phyloP scores from a whole-genome alignment of 352 stramenopile genomes.

The Pilasporangium apinafurcum region DNA sequence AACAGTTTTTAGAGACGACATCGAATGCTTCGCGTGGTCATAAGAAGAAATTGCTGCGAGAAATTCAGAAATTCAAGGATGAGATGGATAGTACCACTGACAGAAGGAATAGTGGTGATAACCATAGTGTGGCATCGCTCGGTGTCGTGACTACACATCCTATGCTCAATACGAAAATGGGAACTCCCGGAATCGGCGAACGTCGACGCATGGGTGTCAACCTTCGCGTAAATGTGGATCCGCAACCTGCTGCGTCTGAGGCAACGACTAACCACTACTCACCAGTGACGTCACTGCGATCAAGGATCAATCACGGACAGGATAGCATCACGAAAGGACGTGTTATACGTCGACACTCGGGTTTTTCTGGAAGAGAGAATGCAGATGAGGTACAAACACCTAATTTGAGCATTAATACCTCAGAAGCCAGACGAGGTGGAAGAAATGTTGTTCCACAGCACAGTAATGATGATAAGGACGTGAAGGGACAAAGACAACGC shows the following conservation, averaged over 20 bases:
- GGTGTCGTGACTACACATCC: conserved; percentile 7
- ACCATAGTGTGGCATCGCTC: neutral
- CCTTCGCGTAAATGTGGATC: conserved; percentile 47
- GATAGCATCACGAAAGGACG: conserved; percentile 18
- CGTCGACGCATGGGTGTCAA: conserved; percentile 39
- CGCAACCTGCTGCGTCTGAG: conserved; percentile 4
- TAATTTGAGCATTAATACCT: no score
- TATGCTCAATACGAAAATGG: conserved; percentile 1
- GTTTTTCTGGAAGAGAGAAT: conserved; percentile 1
- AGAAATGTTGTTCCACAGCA: no score
- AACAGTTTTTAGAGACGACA: conserved; percentile 48
- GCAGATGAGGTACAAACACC: no score
- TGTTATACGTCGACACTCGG: conserved; percentile 9
- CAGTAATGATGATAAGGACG: no score
- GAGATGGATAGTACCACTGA: neutral
- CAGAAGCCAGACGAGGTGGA: no score
- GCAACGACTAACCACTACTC: conserved; percentile 21
- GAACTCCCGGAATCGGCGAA: conserved; percentile 3
- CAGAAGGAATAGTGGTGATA: neutral
- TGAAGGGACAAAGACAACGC: no score
- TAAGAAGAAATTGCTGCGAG: conserved; percentile 74
- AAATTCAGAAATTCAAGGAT: conserved; percentile 70
- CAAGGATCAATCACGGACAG: conserved; percentile 26
- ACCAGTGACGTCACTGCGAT: conserved; percentile 28
- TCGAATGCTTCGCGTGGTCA: conserved; percentile 38